A percentile compares a stretch with the other conserved stretches of the same genome.
These are phyloP conservation scores for Coemansia reversa DNA, from an alignment of 192 early-diverging fungal genomes.

Conservation along the genomic window DNA sequence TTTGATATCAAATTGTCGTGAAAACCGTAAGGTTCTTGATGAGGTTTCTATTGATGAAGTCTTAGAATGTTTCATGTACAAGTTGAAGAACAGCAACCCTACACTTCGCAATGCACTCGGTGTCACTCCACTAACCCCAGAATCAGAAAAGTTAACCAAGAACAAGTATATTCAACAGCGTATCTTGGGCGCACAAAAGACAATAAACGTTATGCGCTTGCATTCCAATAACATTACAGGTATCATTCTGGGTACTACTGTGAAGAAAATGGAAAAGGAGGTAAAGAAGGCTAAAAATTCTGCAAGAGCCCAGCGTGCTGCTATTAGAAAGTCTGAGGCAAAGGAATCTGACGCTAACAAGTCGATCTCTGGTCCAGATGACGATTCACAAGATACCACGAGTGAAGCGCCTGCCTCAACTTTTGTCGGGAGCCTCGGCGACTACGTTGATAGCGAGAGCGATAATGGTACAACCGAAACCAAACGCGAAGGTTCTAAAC, in stretches of 20 bases:
- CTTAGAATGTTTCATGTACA: slow-evolving; percentile 12
- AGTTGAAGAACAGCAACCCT: slow-evolving; percentile 12
- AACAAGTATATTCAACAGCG: slow-evolving; percentile 11
- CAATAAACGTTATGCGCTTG: slow-evolving; percentile 2
- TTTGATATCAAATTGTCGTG: neutral
- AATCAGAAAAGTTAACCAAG: slow-evolving; percentile 4
- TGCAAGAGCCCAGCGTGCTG: neutral
- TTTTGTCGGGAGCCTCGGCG: slow-evolving; percentile 33
- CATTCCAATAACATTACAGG: neutral
- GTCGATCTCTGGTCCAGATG: slow-evolving; percentile 23
- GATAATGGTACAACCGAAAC: slow-evolving; percentile 13
- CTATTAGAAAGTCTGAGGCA: neutral
- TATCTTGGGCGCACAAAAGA: slow-evolving; percentile 11
- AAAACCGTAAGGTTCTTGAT: neutral
- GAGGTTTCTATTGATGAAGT: slow-evolving; percentile 7
- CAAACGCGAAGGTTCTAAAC: slow-evolving; percentile 19
- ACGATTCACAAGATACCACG: neutral
- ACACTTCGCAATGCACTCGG: neutral
- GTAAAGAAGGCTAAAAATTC: neutral
- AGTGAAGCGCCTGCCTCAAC: slow-evolving; percentile 1
- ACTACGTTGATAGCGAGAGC: slow-evolving; percentile 9
- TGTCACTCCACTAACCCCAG: neutral
- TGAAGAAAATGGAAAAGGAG: neutral
- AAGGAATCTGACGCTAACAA: slow-evolving; percentile 9
- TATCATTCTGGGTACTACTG: too few relatives aligned